Conservation (phyloP, 768 basidiomycete genomes). For the Trametes cingulata region DNA sequence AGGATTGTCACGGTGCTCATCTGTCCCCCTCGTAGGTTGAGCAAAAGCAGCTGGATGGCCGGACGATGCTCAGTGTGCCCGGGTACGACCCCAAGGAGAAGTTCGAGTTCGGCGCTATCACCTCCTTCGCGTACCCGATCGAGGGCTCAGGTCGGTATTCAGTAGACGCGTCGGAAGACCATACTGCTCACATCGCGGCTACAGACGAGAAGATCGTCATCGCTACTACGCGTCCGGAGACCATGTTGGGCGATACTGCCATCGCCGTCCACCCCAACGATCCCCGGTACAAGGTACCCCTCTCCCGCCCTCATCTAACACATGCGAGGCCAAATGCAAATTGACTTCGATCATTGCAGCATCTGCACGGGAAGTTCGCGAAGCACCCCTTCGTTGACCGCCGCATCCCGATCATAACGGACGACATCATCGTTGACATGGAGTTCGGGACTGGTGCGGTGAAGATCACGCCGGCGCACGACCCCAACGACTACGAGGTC, state of each 20-base stretch:
- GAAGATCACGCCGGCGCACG: slow-evolving; percentile 98
- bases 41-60: slow-evolving; percentile 83
- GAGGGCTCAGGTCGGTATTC: slow-evolving; percentile 69
- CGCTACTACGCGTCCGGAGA: slow-evolving; percentile 97
- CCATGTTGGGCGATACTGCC: slow-evolving; percentile 97
- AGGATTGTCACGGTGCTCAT: background rate
- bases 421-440: slow-evolving; percentile 87
- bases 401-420: slow-evolving; percentile 84
- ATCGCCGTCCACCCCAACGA: slow-evolving; percentile 97
- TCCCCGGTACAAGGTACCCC: slow-evolving; percentile 73
- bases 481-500: slow-evolving; percentile 96
- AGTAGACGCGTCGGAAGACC: background rate
- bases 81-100: slow-evolving; percentile 95
- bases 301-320: background rate
- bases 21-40: slow-evolving; percentile 62
- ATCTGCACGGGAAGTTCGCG: slow-evolving; percentile 92
- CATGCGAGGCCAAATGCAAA: background rate
- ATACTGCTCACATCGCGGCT: background rate
- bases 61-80: slow-evolving; percentile 85
- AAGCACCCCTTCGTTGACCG: slow-evolving; percentile 87
- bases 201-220: slow-evolving; percentile 88
- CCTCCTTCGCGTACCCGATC: slow-evolving; percentile 93
- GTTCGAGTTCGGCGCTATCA: slow-evolving; percentile 96
- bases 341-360: slow-evolving; percentile 41
- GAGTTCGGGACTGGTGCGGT: slow-evolving; percentile 97